Conservation (phyloP, 169 alveolate species). For the Plasmodium coatneyi region DNA sequence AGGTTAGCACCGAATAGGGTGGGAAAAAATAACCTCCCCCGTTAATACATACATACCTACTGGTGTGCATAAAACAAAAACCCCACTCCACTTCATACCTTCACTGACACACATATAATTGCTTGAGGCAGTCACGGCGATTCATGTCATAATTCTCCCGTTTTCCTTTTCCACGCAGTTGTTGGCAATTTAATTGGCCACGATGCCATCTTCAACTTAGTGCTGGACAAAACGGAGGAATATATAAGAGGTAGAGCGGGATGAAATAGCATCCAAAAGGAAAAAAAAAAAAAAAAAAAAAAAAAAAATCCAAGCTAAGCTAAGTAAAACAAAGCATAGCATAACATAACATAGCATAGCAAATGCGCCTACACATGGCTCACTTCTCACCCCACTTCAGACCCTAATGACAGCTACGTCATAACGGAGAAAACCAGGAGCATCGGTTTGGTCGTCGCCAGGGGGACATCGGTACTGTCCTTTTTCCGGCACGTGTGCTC, state of each 20-base stretch:
- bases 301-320: not conserved
- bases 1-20: constrained; percentile 77
- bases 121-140: not conserved
- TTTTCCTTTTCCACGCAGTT: constrained; percentile 75
- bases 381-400: constrained; percentile 58
- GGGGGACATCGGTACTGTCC: constrained; percentile 90
- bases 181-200: constrained; percentile 91
- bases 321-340: not conserved
- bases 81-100: not conserved
- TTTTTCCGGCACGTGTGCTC: not conserved
- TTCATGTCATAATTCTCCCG: not conserved
- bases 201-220: constrained; percentile 90
- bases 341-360: too few relatives aligned
- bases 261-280: not conserved
- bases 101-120: not conserved
- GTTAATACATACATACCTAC: not conserved
- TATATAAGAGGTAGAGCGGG: constrained; percentile 85
- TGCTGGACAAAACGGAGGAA: constrained; percentile 91
- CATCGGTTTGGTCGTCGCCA: constrained; percentile 90
- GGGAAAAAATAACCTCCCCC: not conserved
- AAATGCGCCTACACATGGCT: not conserved
- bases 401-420: constrained; percentile 85
- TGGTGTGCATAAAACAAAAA: not conserved
- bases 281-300: not conserved
- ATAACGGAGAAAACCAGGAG: constrained; percentile 86